Evolutionary conservation across 345 rosid species (phyloP).

Genomic region (Euclidium syriacum): DNA sequence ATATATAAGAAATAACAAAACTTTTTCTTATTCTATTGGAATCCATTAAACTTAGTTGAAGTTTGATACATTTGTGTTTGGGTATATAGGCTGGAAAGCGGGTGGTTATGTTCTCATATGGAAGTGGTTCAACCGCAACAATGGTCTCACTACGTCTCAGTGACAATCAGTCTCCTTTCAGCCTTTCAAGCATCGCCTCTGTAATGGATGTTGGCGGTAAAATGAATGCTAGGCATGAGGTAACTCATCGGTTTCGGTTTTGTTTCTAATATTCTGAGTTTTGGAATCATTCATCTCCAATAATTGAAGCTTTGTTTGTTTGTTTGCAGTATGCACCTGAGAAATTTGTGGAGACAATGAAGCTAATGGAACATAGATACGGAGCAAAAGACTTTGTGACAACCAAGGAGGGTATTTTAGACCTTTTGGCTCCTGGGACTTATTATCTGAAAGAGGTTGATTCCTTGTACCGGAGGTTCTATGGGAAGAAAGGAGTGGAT

Average conservation of each 20-base stretch:
- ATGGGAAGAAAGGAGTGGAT: conserved; percentile 59
- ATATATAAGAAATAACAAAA: not conserved
- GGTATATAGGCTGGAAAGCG: conserved; percentile 65
- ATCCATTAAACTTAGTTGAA: not conserved
- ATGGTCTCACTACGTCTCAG: conserved; percentile 76
- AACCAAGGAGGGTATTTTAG: conserved; percentile 58
- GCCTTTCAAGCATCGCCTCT: conserved; percentile 69
- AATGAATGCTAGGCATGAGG: conserved; percentile 92
- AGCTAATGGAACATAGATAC: conserved; percentile 95
- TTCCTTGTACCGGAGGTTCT: conserved; percentile 88
- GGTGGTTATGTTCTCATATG: conserved; percentile 86
- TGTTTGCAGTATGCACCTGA: conserved; percentile 64
- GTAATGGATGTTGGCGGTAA: conserved; percentile 67
- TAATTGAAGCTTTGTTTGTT: too few species aligned
- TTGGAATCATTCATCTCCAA: not conserved
- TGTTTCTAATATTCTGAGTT: not conserved
- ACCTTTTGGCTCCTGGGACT: conserved; percentile 83
- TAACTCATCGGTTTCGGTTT: conserved; percentile 19
- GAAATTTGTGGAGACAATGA: conserved; percentile 79
- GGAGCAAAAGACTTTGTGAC: conserved; percentile 98
- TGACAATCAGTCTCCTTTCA: conserved; percentile 64
- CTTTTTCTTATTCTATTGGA: conserved; percentile 1
- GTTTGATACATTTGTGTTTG: not conserved
- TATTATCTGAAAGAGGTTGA: conserved; percentile 94
- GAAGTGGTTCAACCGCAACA: conserved; percentile 93